These are phyloP conservation scores for Phaffia australis DNA, from an alignment of 768 basidiomycete species.

Conservation along the genomic window DNA sequence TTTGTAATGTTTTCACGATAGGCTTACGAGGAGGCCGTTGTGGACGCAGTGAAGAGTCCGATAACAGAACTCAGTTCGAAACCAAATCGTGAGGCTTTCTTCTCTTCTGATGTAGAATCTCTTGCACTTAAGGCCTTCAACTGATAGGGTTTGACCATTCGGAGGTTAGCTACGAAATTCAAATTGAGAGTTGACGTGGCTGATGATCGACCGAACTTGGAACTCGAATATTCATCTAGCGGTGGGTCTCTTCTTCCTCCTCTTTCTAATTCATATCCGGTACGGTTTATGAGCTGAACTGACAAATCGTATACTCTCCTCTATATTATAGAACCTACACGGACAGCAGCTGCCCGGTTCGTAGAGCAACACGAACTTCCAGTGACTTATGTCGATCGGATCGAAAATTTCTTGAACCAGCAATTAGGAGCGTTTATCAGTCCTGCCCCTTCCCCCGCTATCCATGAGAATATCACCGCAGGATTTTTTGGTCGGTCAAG, in stretches of 20 bases:
- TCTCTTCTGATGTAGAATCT: neutral
- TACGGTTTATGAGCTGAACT: neutral
- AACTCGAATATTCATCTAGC: constrained; percentile 26
- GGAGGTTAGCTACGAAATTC: constrained; percentile 16
- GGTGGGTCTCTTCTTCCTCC: constrained; percentile 21
- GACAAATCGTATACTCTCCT: neutral
- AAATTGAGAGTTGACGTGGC: constrained; percentile 34
- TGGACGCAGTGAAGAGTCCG: constrained; percentile 23
- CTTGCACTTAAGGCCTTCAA: neutral
- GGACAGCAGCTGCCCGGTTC: constrained; percentile 29
- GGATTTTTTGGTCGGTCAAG: neutral
- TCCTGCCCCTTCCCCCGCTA: constrained; percentile 1
- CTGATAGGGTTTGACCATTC: neutral
- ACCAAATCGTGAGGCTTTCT: constrained; percentile 5
- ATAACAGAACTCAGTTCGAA: neutral
- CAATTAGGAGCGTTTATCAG: neutral
- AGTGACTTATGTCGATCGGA: constrained; percentile 32
- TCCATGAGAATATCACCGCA: neutral
- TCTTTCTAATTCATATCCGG: neutral
- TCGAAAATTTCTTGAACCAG: constrained; percentile 29
- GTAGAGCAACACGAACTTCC: constrained; percentile 31
- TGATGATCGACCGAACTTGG: constrained; percentile 32
- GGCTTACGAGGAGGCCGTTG: constrained; percentile 28
- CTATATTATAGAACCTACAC: constrained; percentile 28
- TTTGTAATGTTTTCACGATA: neutral